Evolutionary conservation across 2,329 filamentous ascomycete species (phyloP), one percentile per base, ranked within the genome.

Genomic region (Plenodomus tracheiphilus): DNA sequence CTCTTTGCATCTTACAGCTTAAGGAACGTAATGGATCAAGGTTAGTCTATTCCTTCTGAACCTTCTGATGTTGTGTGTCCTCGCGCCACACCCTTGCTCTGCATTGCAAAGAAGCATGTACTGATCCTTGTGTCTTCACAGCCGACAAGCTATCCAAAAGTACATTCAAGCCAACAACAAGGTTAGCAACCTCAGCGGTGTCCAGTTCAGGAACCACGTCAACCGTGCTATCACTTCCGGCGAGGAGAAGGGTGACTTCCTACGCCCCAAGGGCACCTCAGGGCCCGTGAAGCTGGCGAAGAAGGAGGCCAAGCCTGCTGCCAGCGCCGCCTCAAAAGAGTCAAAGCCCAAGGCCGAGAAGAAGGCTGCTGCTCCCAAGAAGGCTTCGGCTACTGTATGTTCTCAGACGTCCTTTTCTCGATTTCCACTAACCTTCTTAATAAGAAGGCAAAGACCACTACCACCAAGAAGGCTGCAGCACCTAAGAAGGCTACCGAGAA

Each of bases 201-300:
- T 75, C 46, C 77, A 79, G 48, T 88, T 89, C 72, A 85, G 85
- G 71, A 82, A 81, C 54, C 86, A 91, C 66, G 91, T 95, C 84
- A 94, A 94, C 85, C 88, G 87, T 75, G 89, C 90, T 45, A 81
- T 95, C 71, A 85, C 87, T 77, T 77, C 80, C 51, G 91, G 91
- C 74, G 91, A 92, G 64, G 89, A 95, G 68, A 91, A 88, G 81
- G 89, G 89, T 56, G 82, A 89, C 66, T 96, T 96, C 72, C 82
- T 86, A 69, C 91, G 93, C 74, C 92, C 91, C 69, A 96, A 96
- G 85, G 88, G 88, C 66, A 82, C 90, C 51, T 96, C 91, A 57
- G 91, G 91, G 53, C 88, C 90, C 61, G 91, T 94, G 76, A 96
- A 96, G 87, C 86, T 96, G 52, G 88, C 87, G 51, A 93, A 93